Evolutionary conservation across 768 basidiomycete genomes (phyloP).

Genomic region (Auricularia sp.): DNA sequence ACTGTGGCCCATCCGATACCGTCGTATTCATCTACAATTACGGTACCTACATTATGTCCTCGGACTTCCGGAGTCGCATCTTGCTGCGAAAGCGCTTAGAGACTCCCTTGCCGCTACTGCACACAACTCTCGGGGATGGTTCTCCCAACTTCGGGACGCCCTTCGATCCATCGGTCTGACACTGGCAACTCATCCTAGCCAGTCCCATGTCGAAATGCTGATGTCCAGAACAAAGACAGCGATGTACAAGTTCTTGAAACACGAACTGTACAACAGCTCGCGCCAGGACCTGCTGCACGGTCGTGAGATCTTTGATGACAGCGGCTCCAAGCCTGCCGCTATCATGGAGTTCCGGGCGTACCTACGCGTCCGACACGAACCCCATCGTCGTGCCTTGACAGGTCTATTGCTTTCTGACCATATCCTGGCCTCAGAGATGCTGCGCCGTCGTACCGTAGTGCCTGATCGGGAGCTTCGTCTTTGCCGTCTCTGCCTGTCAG

Average conservation of each 20-base stretch:
- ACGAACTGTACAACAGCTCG: too few species aligned
- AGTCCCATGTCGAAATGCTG: too few species aligned
- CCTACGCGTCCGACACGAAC: constrained; percentile 2
- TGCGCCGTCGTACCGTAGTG: not conserved
- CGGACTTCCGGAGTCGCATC: not conserved
- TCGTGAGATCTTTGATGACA: not conserved
- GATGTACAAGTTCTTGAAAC: too few species aligned
- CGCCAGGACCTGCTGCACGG: constrained; percentile 2
- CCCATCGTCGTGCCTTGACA: constrained; percentile 9
- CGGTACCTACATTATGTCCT: not conserved
- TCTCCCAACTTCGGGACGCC: not conserved
- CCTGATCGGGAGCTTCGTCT: not conserved
- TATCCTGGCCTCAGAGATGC: constrained; percentile 9
- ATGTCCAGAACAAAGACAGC: too few species aligned
- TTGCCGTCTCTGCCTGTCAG: not conserved
- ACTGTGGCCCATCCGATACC: constrained; percentile 5
- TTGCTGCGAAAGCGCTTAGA: not conserved
- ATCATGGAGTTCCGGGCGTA: constrained; percentile 7
- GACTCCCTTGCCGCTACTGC: not conserved
- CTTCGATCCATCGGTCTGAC: too few species aligned
- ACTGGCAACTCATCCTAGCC: too few species aligned
- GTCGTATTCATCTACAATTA: constrained; percentile 2
- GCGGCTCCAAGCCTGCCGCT: not conserved
- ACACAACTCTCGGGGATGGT: not conserved
- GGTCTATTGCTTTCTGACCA: constrained; percentile 8